Evolutionary conservation across 768 basidiomycete species (phyloP), one percentile per base, ranked within the genome.

Genomic region (Fomitopsis pulvina): DNA sequence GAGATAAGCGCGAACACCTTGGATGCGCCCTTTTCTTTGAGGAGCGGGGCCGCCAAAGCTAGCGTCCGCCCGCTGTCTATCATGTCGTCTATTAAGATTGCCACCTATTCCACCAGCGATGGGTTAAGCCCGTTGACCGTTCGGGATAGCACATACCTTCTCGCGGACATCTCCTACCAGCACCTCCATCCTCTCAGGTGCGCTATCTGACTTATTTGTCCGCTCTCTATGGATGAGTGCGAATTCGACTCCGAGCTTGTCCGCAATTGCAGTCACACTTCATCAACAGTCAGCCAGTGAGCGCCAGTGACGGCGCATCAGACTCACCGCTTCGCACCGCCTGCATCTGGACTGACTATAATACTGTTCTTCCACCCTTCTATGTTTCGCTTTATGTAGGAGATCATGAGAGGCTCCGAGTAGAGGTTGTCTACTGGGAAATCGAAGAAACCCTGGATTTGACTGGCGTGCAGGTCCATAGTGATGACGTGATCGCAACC

Each of bases 401-500:
- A 75, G 55, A 96, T 75, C 88, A 97, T 95, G 52, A 94, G 74
- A 2, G 96, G 92, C 66, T 99, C 95, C 30, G 91, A 93, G 71
- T 87, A 98, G 40, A 98, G 75, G 66, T 98, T 98, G 71, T 98
- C 95, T 24, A 96, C 94, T 8, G 95, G 95, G 57, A 98, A 92
- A 66, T 97, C 93, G 66, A 98, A 98, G 75, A 98, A 98, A 6
- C 95, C 95, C 64, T 98, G 95, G 52, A 97, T 98, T 71, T 98
- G 95, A 60, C 87, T 88, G 37, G 95, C 94, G 63, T 97, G 95
- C 45, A 98, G 72, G 66, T 98, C 94, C 87, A 98, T 95, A n/a
- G 95, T 97, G 58, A 99, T 97, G 61, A 99, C 87, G 63, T 98
- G 95, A 69, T 98, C 95, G 64, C 93, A 96, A 21, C 95, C 95